Conservation (phyloP, 1,284 basidiomycete genomes). For the Mycena citricolor region DNA sequence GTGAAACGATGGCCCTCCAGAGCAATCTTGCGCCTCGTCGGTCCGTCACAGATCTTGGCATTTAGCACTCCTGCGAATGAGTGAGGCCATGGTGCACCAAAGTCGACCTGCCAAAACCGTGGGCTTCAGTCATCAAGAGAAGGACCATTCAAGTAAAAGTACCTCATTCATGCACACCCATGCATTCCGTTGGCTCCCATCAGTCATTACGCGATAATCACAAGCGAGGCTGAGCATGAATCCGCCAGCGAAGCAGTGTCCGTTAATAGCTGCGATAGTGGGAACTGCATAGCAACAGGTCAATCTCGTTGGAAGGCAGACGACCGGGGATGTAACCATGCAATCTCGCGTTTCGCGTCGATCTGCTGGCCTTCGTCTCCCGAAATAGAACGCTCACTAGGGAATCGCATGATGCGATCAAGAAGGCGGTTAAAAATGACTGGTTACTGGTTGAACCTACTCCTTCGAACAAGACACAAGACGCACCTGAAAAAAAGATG, state of each 20-base stretch:
- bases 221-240: constrained; percentile 81
- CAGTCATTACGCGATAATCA: constrained; percentile 90
- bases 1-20: constrained; percentile 85
- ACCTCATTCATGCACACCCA: constrained; percentile 96
- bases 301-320: constrained; percentile 43
- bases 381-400: too few species aligned
- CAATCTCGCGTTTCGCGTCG: neutral
- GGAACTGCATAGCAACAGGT: constrained; percentile 50
- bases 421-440: too few species aligned
- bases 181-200: constrained; percentile 72
- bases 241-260: constrained; percentile 88
- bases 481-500: constrained; percentile 74
- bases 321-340: constrained; percentile 1
- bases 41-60: constrained; percentile 62
- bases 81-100: constrained; percentile 78
- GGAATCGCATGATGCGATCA: too few species aligned
- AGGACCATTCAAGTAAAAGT: constrained; percentile 16
- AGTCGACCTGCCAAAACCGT: constrained; percentile 58
- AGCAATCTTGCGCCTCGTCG: constrained; percentile 72
- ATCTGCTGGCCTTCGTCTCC: too few species aligned
- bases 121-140: neutral
- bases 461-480: constrained; percentile 1
- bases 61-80: constrained; percentile 69
- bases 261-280: constrained; percentile 87
- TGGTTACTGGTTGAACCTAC: too few species aligned